Base-by-base conservation (phyloP, 805 yeast species). In the Grigorovia yakushimaensis region DNA sequence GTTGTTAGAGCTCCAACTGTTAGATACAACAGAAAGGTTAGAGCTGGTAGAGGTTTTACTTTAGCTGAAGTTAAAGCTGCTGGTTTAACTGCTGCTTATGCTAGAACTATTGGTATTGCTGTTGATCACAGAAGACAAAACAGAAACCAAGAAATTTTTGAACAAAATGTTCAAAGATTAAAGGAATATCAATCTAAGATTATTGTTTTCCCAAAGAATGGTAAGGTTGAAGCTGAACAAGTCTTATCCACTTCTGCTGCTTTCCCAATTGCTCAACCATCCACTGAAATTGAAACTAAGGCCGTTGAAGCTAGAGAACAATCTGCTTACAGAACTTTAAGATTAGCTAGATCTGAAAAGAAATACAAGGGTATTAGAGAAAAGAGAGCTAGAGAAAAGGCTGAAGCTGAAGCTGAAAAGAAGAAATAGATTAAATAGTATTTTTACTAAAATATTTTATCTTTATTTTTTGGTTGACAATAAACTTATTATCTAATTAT, bases 61-160 rank as follows among this genome's bases (percentile, higher is more conserved):
- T 79, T 89, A 61, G 94, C 94, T 72, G 98, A 93, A 83, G 74
- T 93, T 69, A 91, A 91, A 82, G 96, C 96, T 71, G 97, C 87
- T 71, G 96, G 96, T 69, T 80, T 87, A 68, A 74, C 89, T 66
- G 75, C 88, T 61, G 86, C 88, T 74, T 88, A 87, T 78, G 98
- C 98, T 71, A 88, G 95, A 84, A 84, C 98, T 69, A 74, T 93
- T 66, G 98, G 98, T 75, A 87, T 93, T 68, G 88, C 98, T 65
- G 98, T 91, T 69, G 98, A 93, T 81, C 95, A 87, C 91, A 91
- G 98, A 82, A 89, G 98, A 79, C 91, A 84, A 73, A 93, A 93
- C 95, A 89, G 87, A 80, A 82, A 89, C 66, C 85, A 85, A 66
- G 98, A 89, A 79, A 88, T 85, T 69, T 87, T 88, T 65, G 93